Evolutionary conservation across 257 asterid genomes (phyloP).

Genomic region (Plectranthus barbatus): DNA sequence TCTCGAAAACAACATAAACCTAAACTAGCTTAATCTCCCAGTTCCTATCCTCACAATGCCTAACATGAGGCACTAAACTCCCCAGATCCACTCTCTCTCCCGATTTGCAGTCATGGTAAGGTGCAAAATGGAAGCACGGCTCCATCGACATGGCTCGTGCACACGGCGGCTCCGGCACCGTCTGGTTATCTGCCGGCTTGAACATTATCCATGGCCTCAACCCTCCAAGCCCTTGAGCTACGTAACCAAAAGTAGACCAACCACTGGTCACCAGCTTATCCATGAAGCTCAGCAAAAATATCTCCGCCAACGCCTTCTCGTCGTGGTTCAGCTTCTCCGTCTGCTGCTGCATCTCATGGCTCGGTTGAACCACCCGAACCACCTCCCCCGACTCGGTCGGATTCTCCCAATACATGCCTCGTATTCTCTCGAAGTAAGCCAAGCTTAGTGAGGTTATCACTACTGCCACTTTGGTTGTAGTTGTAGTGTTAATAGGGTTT

Average conservation of each 20-base stretch:
- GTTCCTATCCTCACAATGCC: no score
- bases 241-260: not conserved
- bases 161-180: no score
- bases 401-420: conserved; percentile 45
- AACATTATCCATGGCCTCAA: no score
- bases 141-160: no score
- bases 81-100: no score
- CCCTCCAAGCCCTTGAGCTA: not conserved
- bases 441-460: conserved; percentile 41
- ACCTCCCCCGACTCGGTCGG: conserved; percentile 51
- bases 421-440: conserved; percentile 40
- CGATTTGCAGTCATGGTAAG: no score
- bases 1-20: no score
- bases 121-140: no score
- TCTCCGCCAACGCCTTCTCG: conserved; percentile 67
- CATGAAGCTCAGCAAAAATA: conserved; percentile 54
- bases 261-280: conserved; percentile 69
- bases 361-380: conserved; percentile 51
- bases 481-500: no score
- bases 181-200: no score
- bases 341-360: conserved; percentile 48
- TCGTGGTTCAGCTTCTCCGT: conserved; percentile 42
- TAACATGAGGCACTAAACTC: no score
- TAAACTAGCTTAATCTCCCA: no score
- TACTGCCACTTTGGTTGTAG: conserved; percentile 26